Percentiles rank a stretch among this genome's conserved stretches.
Conservation (phyloP, 2,329 filamentous ascomycete species). For the Epichloe elymi region DNA sequence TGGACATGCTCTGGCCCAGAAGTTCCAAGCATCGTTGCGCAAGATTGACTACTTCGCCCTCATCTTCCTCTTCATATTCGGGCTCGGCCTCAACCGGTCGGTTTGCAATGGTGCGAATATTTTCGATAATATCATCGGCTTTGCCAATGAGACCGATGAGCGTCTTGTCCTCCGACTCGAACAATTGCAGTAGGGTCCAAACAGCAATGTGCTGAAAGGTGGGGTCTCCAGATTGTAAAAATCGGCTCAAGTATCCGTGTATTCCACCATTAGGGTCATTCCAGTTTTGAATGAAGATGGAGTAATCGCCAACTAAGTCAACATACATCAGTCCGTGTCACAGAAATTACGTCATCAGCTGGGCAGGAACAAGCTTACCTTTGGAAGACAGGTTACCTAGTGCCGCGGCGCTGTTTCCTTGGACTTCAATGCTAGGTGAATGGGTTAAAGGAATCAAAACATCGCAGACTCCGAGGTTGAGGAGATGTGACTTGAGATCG, state of each 20-base stretch:
- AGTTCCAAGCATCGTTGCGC: conserved; percentile 84
- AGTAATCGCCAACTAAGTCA: conserved; percentile 76
- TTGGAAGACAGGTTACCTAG: conserved; percentile 94
- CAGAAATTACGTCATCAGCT: background rate
- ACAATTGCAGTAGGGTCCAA: conserved; percentile 89
- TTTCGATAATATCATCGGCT: conserved; percentile 79
- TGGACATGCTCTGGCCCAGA: conserved; percentile 60
- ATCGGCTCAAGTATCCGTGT: conserved; percentile 85
- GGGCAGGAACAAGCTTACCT: conserved; percentile 40
- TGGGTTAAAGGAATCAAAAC: conserved; percentile 91
- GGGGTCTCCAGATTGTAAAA: conserved; percentile 84
- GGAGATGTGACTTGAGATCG: conserved; percentile 80
- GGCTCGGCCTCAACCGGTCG: conserved; percentile 79
- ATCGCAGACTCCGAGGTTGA: conserved; percentile 90
- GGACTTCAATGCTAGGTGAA: conserved; percentile 92
- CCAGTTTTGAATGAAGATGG: conserved; percentile 93
- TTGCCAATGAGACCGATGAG: conserved; percentile 82
- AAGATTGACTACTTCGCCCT: conserved; percentile 83
- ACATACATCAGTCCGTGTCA: background rate
- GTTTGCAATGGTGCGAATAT: conserved; percentile 85
- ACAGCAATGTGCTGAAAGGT: conserved; percentile 99
- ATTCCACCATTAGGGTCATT: conserved; percentile 84
- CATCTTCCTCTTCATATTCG: conserved; percentile 77
- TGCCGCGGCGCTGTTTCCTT: conserved; percentile 94
- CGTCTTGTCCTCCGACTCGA: conserved; percentile 86